Percentiles rank a stretch among this genome's conserved stretches.
phyloP scores from a whole-genome alignment of 176 grass and related monocot species.

The Eragrostis curvula region DNA sequence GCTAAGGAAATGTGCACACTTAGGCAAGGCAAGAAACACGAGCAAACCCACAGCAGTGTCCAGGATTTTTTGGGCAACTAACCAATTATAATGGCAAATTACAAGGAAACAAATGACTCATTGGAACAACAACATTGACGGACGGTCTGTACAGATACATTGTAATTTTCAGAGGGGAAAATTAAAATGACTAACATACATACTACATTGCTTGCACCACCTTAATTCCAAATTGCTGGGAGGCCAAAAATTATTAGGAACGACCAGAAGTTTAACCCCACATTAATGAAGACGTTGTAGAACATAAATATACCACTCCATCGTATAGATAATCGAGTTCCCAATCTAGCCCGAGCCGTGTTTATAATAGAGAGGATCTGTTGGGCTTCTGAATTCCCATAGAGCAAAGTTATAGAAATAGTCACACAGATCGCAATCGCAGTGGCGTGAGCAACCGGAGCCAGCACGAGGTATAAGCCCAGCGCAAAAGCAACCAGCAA shows the following conservation, averaged over 20 bases:
- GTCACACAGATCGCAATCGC: not conserved
- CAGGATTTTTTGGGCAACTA: too few species aligned
- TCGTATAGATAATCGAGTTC: not conserved
- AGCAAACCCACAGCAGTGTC: too few species aligned
- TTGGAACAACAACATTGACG: too few species aligned
- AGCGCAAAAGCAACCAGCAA: not conserved
- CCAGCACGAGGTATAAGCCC: not conserved
- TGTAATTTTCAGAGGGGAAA: too few species aligned
- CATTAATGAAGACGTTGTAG: not conserved
- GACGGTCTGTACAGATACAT: too few species aligned
- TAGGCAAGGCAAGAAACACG: too few species aligned
- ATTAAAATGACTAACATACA: too few species aligned
- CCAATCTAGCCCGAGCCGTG: not conserved
- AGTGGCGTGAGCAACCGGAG: not conserved
- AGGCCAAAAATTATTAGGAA: conserved; percentile 7
- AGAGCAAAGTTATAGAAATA: not conserved
- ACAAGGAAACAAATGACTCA: too few species aligned
- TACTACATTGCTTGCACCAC: too few species aligned
- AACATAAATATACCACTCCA: not conserved
- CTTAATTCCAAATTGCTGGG: not conserved
- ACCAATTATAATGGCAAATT: too few species aligned
- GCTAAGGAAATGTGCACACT: too few species aligned
- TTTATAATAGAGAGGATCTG: not conserved
- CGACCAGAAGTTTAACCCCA: not conserved
- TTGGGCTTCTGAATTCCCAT: not conserved